Percentiles rank a stretch among this genome's conserved stretches.
Conservation (phyloP, 192 early-diverging fungal genomes). For the Thamnidium elegans region DNA sequence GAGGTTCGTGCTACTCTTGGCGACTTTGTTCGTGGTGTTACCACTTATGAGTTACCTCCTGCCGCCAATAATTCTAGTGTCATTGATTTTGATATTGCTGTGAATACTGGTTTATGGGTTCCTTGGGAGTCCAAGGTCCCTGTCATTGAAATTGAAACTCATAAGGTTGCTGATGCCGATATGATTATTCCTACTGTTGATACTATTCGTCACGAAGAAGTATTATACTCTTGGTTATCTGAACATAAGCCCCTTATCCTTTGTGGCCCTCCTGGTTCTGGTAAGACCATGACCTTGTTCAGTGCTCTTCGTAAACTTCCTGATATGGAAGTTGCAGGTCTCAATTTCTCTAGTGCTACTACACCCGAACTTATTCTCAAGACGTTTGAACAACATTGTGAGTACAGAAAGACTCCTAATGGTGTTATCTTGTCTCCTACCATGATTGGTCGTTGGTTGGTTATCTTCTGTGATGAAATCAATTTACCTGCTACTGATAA, state of each 20-base stretch:
- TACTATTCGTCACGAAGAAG: slow-evolving; percentile 95
- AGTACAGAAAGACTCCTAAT: slow-evolving; percentile 92
- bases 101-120: slow-evolving; percentile 84
- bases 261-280: slow-evolving; percentile 98
- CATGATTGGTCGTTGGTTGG: slow-evolving; percentile 88
- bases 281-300: slow-evolving; percentile 99
- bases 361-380: slow-evolving; percentile 92
- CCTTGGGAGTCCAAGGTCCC: slow-evolving; percentile 90
- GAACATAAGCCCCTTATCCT: slow-evolving; percentile 94
- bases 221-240: slow-evolving; percentile 92
- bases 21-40: slow-evolving; percentile 74
- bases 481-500: slow-evolving; percentile 95
- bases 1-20: slow-evolving; percentile 71
- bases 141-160: slow-evolving; percentile 91
- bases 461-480: slow-evolving; percentile 99
- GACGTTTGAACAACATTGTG: slow-evolving; percentile 97
- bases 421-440: slow-evolving; percentile 85
- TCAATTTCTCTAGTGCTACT: slow-evolving; percentile 99
- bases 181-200: slow-evolving; percentile 98
- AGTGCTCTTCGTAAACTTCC: slow-evolving; percentile 90
- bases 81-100: slow-evolving; percentile 88
- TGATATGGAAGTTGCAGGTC: slow-evolving; percentile 95
- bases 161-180: slow-evolving; percentile 85
- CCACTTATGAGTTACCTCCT: slow-evolving; percentile 74
- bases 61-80: slow-evolving; percentile 48